phyloP scores from a whole-genome alignment of 805 yeast species.

The Schwanniomyces pseudopolymorphus region DNA sequence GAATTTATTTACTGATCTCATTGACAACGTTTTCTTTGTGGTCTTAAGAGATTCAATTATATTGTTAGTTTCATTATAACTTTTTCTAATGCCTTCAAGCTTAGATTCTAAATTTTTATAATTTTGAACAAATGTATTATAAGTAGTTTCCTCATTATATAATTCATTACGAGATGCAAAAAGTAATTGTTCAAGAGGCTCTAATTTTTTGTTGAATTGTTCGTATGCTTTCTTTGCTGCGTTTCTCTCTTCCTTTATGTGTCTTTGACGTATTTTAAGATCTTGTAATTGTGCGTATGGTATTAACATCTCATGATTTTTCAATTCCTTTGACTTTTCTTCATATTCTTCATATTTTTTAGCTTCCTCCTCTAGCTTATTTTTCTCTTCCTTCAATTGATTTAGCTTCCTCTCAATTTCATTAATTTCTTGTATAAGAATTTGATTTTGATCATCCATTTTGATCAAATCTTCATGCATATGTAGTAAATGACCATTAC shows the following conservation, averaged over 20 bases:
- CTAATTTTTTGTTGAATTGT: slow-evolving; percentile 19
- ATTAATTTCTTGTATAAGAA: slow-evolving; percentile 23
- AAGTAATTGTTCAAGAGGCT: slow-evolving; percentile 20
- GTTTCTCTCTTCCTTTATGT: slow-evolving; percentile 34
- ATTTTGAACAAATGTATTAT: slow-evolving; percentile 2
- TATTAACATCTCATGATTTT: slow-evolving; percentile 35
- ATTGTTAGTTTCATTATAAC: slow-evolving; percentile 1
- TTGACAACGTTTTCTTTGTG: slow-evolving; percentile 8
- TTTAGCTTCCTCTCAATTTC: slow-evolving; percentile 28
- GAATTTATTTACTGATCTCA: slow-evolving; percentile 19
- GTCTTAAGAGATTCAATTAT: slow-evolving; percentile 7
- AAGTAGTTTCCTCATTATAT: slow-evolving; percentile 8
- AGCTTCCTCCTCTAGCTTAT: slow-evolving; percentile 45
- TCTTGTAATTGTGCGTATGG: slow-evolving; percentile 44
- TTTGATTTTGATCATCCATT: slow-evolving; percentile 43
- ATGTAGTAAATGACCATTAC: slow-evolving; percentile 53
- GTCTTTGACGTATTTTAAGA: slow-evolving; percentile 29
- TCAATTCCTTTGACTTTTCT: slow-evolving; percentile 40
- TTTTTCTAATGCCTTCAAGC: slow-evolving; percentile 1
- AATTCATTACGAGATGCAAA: slow-evolving; percentile 5
- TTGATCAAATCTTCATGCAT: slow-evolving; percentile 58
- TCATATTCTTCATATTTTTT: slow-evolving; percentile 46
- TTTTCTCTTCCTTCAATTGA: slow-evolving; percentile 35
- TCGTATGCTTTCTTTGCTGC: slow-evolving; percentile 32
- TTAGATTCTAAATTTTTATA: slow-evolving; percentile 7